Conservation (phyloP, 2,329 filamentous ascomycete genomes). For the Calonectria pauciramosa region DNA sequence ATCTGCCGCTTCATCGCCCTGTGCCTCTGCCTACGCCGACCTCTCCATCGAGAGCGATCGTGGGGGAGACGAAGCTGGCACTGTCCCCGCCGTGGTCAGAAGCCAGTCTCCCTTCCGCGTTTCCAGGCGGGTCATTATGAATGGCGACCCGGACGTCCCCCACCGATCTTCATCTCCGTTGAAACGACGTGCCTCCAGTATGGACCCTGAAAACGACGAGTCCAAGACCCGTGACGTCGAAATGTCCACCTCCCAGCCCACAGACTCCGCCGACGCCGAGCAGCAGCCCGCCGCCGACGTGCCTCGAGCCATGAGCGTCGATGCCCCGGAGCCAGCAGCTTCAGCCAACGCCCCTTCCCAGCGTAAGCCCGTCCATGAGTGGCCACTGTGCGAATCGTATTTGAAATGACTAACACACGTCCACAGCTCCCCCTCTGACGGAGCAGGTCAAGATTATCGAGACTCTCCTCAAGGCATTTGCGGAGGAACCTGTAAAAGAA, state of each 20-base stretch:
- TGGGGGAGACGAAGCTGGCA: conserved; percentile 61
- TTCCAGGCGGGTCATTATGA: conserved; percentile 70
- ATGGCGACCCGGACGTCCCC: conserved; percentile 68
- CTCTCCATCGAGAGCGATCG: conserved; percentile 70
- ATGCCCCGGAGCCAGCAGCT: conserved; percentile 49
- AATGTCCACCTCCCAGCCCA: conserved; percentile 53
- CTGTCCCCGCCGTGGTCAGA: conserved; percentile 56
- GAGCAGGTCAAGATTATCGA: conserved; percentile 82
- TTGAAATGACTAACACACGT: conserved; percentile 30
- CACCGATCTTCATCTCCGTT: conserved; percentile 75
- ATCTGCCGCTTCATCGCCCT: conserved; percentile 71
- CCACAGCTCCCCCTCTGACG: conserved; percentile 52
- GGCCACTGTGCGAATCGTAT: not conserved
- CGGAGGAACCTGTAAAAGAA: conserved; percentile 71
- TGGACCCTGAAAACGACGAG: conserved; percentile 65
- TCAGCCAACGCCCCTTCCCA: conserved; percentile 37
- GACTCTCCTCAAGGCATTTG: conserved; percentile 67
- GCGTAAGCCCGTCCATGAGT: conserved; percentile 42
- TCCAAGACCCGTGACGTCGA: conserved; percentile 61
- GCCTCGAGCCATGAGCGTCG: conserved; percentile 58
- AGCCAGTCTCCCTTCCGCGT: conserved; percentile 67
- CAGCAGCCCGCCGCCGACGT: conserved; percentile 39
- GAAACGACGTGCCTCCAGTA: conserved; percentile 74
- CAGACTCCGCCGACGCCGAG: conserved; percentile 32
- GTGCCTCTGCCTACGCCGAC: conserved; percentile 67